phyloP scores from a whole-genome alignment of 2,329 filamentous ascomycete species.

The Fusarium musae region DNA sequence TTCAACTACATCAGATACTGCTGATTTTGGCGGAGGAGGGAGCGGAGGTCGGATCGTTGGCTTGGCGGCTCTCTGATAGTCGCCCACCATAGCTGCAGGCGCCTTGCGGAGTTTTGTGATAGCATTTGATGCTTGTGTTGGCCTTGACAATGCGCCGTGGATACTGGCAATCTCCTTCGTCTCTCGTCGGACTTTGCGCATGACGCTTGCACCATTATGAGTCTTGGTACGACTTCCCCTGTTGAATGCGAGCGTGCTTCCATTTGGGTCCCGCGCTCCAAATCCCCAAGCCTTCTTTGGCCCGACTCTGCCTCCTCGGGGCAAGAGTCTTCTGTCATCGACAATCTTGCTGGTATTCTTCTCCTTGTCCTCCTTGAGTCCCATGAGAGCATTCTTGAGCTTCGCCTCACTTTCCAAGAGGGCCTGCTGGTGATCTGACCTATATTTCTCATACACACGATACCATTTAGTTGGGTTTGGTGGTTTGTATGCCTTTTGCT shows the following conservation, averaged over 20 bases:
- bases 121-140: conserved; percentile 46
- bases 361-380: conserved; percentile 67
- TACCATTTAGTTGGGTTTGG: conserved; percentile 78
- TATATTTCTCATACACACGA: conserved; percentile 78
- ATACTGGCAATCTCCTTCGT: conserved; percentile 63
- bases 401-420: conserved; percentile 69
- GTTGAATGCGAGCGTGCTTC: conserved; percentile 56
- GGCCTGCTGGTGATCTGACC: conserved; percentile 66
- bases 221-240: conserved; percentile 64
- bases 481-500: conserved; percentile 72
- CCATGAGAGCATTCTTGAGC: conserved; percentile 67
- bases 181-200: conserved; percentile 67
- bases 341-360: conserved; percentile 69
- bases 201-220: conserved; percentile 62
- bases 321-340: conserved; percentile 59
- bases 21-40: conserved; percentile 38
- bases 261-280: conserved; percentile 44
- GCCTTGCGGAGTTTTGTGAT: conserved; percentile 59
- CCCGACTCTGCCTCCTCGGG: conserved; percentile 53
- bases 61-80: conserved; percentile 59
- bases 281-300: conserved; percentile 41
- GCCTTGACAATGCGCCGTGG: conserved; percentile 57
- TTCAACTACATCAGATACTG: conserved; percentile 38
- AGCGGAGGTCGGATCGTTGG: conserved; percentile 46
- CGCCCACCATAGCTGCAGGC: conserved; percentile 65